phyloP scores from a whole-genome alignment of 139 green algal genomes.

The Chlamydomonas sp. region DNA sequence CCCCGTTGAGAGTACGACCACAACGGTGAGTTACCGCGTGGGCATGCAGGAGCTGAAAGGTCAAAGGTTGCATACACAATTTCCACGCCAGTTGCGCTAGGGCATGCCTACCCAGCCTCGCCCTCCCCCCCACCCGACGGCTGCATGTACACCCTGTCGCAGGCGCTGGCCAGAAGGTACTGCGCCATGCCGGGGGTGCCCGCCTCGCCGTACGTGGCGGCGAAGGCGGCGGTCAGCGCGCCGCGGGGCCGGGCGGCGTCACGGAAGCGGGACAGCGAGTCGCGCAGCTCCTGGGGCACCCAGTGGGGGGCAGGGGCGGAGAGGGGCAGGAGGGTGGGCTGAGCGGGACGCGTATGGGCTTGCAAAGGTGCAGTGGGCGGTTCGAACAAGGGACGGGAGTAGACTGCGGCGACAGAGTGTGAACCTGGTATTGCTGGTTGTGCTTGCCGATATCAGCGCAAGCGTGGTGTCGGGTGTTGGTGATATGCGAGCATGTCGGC shows the following conservation, averaged over 20 bases:
- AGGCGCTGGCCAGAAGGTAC: conserved; percentile 68
- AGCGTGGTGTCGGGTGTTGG: too few species aligned
- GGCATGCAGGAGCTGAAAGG: too few species aligned
- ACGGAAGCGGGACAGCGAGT: conserved; percentile 58
- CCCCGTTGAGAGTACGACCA: too few species aligned
- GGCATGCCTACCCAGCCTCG: neutral
- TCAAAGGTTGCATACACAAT: too few species aligned
- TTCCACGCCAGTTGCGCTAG: too few species aligned
- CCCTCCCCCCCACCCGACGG: conserved; percentile 22
- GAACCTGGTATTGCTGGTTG: too few species aligned
- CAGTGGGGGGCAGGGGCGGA: too few species aligned
- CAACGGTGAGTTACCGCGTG: too few species aligned
- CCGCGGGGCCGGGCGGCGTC: neutral
- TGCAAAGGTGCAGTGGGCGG: neutral
- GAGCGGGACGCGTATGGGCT: neutral
- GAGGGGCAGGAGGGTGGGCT: neutral
- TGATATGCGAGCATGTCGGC: too few species aligned
- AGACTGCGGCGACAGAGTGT: too few species aligned
- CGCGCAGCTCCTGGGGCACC: conserved; percentile 61
- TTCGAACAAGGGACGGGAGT: too few species aligned
- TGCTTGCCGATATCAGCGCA: too few species aligned
- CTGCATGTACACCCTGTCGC: conserved; percentile 64
- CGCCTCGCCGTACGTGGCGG: conserved; percentile 64
- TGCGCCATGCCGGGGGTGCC: conserved; percentile 56
- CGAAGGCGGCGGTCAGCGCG: conserved; percentile 56